Evolutionary conservation across 2,329 filamentous ascomycete genomes (phyloP).

Genomic region (Fusarium clavum): DNA sequence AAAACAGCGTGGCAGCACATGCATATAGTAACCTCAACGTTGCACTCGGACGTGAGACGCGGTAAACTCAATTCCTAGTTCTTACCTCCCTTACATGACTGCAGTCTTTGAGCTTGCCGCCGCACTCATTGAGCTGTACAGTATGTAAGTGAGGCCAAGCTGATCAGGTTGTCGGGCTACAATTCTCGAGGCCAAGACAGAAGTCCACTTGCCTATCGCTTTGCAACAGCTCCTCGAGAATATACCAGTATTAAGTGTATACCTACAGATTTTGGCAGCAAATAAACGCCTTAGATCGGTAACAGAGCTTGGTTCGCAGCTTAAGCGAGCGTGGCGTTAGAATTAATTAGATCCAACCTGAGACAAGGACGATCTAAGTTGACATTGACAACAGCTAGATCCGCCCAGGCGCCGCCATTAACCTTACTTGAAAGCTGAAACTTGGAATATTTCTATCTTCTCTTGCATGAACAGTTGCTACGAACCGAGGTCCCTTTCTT

Average conservation of each 20-base stretch:
- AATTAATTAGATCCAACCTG: slow-evolving; percentile 27
- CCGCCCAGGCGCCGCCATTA: background rate
- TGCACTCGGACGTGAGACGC: slow-evolving; percentile 23
- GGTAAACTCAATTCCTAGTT: slow-evolving; percentile 27
- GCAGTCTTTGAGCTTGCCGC: background rate
- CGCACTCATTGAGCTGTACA: background rate
- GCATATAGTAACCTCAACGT: slow-evolving; percentile 18
- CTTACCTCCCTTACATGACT: background rate
- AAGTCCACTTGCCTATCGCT: background rate
- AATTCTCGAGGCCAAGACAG: background rate
- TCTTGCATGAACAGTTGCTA: background rate
- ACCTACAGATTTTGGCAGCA: slow-evolving; percentile 14
- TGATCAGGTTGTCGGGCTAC: background rate
- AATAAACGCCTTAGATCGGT: background rate
- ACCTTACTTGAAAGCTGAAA: background rate
- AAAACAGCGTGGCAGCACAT: slow-evolving; percentile 30
- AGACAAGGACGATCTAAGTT: slow-evolving; percentile 21
- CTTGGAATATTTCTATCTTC: background rate
- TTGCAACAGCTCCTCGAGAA: background rate
- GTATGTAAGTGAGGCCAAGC: slow-evolving; percentile 6
- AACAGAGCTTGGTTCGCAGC: slow-evolving; percentile 16
- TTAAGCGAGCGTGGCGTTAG: slow-evolving; percentile 19
- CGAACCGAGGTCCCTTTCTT: background rate
- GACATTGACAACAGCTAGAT: background rate
- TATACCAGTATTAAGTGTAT: background rate